Evolutionary conservation across 2,329 filamentous ascomycete species (phyloP).

Genomic region (Colletotrichum neosansevieriae): DNA sequence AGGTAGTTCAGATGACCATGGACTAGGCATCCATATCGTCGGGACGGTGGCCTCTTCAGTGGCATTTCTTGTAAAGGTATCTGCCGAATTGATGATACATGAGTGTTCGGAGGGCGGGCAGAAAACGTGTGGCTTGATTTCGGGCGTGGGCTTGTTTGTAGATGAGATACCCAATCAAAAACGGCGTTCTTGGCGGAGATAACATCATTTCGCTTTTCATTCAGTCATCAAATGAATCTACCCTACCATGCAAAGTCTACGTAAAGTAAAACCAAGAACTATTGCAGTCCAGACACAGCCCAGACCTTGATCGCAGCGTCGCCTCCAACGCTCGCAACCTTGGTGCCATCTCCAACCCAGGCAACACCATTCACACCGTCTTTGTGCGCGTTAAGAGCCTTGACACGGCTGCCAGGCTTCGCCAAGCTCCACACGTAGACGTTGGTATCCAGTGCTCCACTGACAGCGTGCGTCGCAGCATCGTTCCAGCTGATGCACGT

Average conservation of each 20-base stretch:
- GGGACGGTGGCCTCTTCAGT: neutral
- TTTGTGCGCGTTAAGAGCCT: constrained; percentile 91
- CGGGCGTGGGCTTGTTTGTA: constrained; percentile 12
- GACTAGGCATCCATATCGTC: constrained; percentile 48
- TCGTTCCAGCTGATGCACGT: constrained; percentile 80
- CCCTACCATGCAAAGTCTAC: neutral
- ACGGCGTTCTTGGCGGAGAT: constrained; percentile 24
- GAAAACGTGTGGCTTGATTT: neutral
- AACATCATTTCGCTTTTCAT: constrained; percentile 29
- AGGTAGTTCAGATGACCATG: constrained; percentile 53
- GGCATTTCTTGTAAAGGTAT: neutral
- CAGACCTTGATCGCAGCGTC: constrained; percentile 95
- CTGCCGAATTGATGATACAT: neutral
- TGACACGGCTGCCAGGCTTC: constrained; percentile 86
- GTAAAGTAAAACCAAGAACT: constrained; percentile 30
- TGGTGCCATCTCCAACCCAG: constrained; percentile 76
- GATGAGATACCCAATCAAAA: constrained; percentile 33
- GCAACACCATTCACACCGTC: constrained; percentile 91
- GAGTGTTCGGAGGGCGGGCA: neutral
- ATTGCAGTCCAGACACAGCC: constrained; percentile 71
- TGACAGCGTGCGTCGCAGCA: constrained; percentile 81
- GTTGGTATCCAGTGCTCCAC: constrained; percentile 90
- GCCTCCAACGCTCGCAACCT: constrained; percentile 82
- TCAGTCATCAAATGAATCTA: constrained; percentile 11
- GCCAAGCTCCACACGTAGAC: constrained; percentile 91